Base-by-base conservation (phyloP, 495 filamentous ascomycete species). In the Annulohypoxylon stygium region DNA sequence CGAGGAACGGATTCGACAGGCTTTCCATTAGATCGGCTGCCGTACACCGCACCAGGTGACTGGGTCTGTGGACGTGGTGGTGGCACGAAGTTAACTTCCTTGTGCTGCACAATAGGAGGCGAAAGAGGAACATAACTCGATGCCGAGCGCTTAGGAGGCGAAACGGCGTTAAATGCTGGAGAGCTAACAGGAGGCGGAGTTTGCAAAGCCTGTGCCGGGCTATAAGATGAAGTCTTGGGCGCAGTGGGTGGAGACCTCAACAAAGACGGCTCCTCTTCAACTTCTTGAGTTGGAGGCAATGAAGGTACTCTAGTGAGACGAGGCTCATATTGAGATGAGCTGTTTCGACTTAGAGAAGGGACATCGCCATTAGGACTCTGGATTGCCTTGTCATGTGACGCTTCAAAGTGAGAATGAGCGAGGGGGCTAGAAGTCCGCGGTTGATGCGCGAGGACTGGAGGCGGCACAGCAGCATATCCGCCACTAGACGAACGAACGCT, bases 371-470 rank as follows among this genome's bases (percentile, higher is more conserved):
- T 82, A 10, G 78, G 63, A 8, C 51, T 74, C 53, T 77, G 75
- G 6, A 81, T 78, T 3, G 80, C 30, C 66, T 74, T 78, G 67
- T 86, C 85, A 58, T 83, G 80, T 25, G 80, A 83, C 16, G 84
- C 79, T 75, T 87, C 82, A 45, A 86, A 88, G 74, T 94, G 89
- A 30, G 93, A 88, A 72, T 94, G 89, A 18, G 93, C 94, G 33
- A 97, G 83, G 10, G 93, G 94, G 76, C 93, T 97, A 18, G 92
- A 96, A 18, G 93, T 96, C 61, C 93, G 89, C 8, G 93, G 93
- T 65, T 93, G 93, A 79, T 94, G 93, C 11, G 91, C 86, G 74
- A 93, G 82, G 4, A 85, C 69, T 3, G 87, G 84, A 30, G 87
- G 81, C 55, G 80, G 80, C 70, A 75, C 65, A 20, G 79, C 79